A percentile compares a stretch with the other conserved stretches of the same genome.
Conservation (phyloP, 331 rosid species). For the Rhamnella rubrinervis region DNA sequence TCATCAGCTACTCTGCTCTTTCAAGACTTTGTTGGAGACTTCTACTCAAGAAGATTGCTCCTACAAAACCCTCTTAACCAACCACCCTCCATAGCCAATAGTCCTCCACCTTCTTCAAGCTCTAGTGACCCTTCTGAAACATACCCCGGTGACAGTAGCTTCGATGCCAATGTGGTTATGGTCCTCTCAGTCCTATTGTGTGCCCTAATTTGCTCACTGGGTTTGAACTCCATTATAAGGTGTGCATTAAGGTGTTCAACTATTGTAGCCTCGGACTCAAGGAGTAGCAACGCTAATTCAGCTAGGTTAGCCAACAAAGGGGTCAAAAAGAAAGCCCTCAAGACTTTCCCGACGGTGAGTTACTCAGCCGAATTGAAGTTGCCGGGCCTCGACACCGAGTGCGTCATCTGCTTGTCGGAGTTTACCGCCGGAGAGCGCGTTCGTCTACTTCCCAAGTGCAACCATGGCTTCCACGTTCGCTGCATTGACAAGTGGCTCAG, state of each 20-base stretch:
- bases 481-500: conserved; percentile 92
- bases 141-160: conserved; percentile 41
- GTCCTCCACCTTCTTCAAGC: conserved; percentile 13
- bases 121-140: conserved; percentile 23
- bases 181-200: conserved; percentile 85
- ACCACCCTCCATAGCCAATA: conserved; percentile 15
- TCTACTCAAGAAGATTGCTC: conserved; percentile 64
- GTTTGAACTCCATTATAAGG: conserved; percentile 68
- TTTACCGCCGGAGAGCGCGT: conserved; percentile 56
- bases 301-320: conserved; percentile 44
- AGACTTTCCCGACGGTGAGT: conserved; percentile 52
- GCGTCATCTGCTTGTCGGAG: conserved; percentile 74
- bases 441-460: conserved; percentile 76
- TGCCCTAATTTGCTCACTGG: conserved; percentile 78
- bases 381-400: conserved; percentile 68
- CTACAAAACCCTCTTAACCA: conserved; percentile 39
- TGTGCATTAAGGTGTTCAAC: conserved; percentile 72
- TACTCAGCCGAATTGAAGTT: conserved; percentile 53
- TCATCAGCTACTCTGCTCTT: conserved; percentile 35
- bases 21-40: conserved; percentile 37
- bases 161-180: conserved; percentile 86
- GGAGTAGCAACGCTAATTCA: background rate
- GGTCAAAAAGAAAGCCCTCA: conserved; percentile 73
- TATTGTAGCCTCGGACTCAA: conserved; percentile 28
- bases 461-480: conserved; percentile 82